These are phyloP conservation scores for Vaccinium macrocarpon DNA, from an alignment of 148 eudicot genomes.

Conservation along the genomic window DNA sequence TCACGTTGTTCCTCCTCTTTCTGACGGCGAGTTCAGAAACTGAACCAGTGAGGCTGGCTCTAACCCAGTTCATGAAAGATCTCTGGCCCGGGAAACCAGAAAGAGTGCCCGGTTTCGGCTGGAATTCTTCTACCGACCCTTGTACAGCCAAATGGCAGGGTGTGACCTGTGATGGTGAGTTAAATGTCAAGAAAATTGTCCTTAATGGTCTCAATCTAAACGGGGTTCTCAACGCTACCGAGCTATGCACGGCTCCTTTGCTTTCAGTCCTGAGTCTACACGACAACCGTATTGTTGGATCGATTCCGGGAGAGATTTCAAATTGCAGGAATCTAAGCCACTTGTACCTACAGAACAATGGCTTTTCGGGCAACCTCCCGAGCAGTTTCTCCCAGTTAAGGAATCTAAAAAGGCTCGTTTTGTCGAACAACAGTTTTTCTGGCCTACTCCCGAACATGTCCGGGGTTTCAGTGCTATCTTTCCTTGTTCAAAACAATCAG, in stretches of 20 bases:
- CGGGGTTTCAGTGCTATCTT: constrained; percentile 31
- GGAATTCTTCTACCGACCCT: constrained; percentile 21
- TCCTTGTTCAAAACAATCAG: constrained; percentile 36
- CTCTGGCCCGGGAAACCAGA: constrained; percentile 23
- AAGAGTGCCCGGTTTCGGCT: constrained; percentile 20
- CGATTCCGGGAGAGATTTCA: constrained; percentile 30
- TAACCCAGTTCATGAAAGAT: constrained; percentile 34
- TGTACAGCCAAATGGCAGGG: constrained; percentile 14
- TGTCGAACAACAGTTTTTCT: constrained; percentile 32
- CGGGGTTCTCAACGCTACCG: constrained; percentile 30
- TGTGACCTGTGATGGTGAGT: background rate
- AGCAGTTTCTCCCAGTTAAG: constrained; percentile 24
- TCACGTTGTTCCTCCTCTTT: constrained; percentile 15
- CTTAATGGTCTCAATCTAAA: constrained; percentile 28
- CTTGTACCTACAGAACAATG: constrained; percentile 33
- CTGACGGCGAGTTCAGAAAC: constrained; percentile 20
- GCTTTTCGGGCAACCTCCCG: constrained; percentile 36
- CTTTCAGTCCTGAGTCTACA: constrained; percentile 29
- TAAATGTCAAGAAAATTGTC: constrained; percentile 24
- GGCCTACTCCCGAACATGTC: constrained; percentile 40
- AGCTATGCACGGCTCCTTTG: constrained; percentile 22
- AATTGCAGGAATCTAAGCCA: constrained; percentile 31
- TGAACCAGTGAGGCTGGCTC: constrained; percentile 22
- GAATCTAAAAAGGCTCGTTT: constrained; percentile 31
- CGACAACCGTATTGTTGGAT: constrained; percentile 32